Percentiles rank a stretch among this genome's conserved stretches.
phyloP scores from a whole-genome alignment of 257 asterid genomes.

The Verbascum thapsus region DNA sequence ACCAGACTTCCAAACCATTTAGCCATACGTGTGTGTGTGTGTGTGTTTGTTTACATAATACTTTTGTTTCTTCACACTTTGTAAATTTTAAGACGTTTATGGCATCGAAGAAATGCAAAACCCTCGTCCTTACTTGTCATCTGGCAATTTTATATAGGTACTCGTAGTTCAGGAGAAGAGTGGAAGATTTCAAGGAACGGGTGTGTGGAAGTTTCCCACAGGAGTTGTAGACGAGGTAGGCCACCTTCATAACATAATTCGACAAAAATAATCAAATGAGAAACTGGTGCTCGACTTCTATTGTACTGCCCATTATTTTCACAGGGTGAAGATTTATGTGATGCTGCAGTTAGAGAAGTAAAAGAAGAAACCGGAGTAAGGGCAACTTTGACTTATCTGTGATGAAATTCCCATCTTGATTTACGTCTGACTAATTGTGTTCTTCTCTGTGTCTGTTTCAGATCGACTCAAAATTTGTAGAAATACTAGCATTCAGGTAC shows the following conservation, averaged over 20 bases:
- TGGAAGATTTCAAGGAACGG: slow-evolving; percentile 75
- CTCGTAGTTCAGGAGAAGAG: slow-evolving; percentile 91
- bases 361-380: slow-evolving; percentile 99
- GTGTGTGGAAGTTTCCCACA: slow-evolving; percentile 95
- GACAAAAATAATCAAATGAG: slow-evolving; percentile 10
- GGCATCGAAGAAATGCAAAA: neutral
- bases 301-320: slow-evolving; percentile 25
- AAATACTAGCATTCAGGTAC: slow-evolving; percentile 90
- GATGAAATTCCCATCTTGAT: neutral
- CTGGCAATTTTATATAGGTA: slow-evolving; percentile 45
- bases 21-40: too few relatives aligned
- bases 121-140: neutral
- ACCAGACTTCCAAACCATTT: too few relatives aligned
- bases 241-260: slow-evolving; percentile 6
- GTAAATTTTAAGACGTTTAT: neutral
- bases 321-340: slow-evolving; percentile 92
- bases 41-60: too few relatives aligned
- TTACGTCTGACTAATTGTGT: slow-evolving; percentile 22
- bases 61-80: neutral
- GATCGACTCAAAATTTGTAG: slow-evolving; percentile 75
- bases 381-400: neutral
- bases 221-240: slow-evolving; percentile 97
- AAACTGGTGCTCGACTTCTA: slow-evolving; percentile 12
- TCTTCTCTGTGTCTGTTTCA: slow-evolving; percentile 39
- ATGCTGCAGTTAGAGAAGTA: slow-evolving; percentile 95